Evolutionary conservation across 164 flowering plant species (phyloP), one percentile per base, ranked within the genome.

Genomic region (Magnolia changhungtana): DNA sequence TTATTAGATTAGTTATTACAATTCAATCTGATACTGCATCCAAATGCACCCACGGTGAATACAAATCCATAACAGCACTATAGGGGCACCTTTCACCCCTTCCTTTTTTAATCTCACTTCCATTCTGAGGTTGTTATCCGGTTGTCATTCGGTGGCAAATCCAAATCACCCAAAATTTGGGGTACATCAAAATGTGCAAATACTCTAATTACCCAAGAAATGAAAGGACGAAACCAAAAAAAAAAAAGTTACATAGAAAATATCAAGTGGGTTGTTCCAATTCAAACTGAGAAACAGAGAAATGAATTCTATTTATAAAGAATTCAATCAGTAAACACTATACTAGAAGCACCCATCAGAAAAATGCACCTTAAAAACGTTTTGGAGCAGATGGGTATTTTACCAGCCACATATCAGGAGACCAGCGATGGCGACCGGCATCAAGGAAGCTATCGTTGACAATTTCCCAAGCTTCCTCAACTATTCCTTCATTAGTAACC

Each of bases 381-480:
- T 27, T 8, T 75, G 20, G 52, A 59, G 64, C 8, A 67, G 63
- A 63, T 50, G 61, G 70, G 29, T 49, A 55, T 11, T 37, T 52
- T 86, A 91, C 98, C 89, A 86, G 80, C 99, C 99, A 95, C 13
- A 79, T 50, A 24, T 92, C 88, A 6, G 95, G 90, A 18, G 96
- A 89, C 97, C 96, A 96, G 1, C 86, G 89, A 76, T 69, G 82
- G 37, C 84, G 86, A 65, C 82, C 82, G 27, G 90, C 59, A 65
- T 91, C 89, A 18, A 96, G 87, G 75, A 90, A 96, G 79, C 90
- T 85, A 4, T 92, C 98, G 78, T 92, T 88, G 50, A 96, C 96
- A 55, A 93, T 88, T 81, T 89, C 85, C 99, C 98, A 96, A 76
- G 98, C 99, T 81, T 96, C 98, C 81, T 88, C 89, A 24, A 93